phyloP scores from a whole-genome alignment of 306 rosid genomes.

The Lathyrus tuberosus region DNA sequence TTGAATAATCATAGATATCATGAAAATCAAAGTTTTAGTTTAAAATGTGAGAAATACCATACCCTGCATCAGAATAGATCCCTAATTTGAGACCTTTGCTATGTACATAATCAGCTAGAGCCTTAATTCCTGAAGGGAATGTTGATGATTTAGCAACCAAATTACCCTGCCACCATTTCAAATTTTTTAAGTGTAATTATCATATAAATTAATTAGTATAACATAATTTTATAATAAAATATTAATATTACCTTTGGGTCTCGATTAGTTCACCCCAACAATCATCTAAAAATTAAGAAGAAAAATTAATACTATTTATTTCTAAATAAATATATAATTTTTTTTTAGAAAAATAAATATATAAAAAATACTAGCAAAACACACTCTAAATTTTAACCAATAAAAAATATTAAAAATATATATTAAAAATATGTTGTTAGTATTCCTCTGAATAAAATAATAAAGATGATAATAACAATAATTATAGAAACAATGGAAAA shows the following conservation, averaged over 20 bases:
- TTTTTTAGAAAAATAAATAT: background rate
- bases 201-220: constrained; percentile 2
- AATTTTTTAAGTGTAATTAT: constrained; percentile 1
- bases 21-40: background rate
- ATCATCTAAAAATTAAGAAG: constrained; percentile 55
- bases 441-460: background rate
- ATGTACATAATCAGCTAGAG: constrained; percentile 78
- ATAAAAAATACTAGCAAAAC: background rate
- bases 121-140: constrained; percentile 79
- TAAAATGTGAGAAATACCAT: constrained; percentile 43
- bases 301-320: background rate
- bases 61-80: constrained; percentile 88
- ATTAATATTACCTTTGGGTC: constrained; percentile 54
- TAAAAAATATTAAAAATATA: too few relatives aligned
- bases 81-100: constrained; percentile 72
- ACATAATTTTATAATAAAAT: background rate
- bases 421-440: too few relatives aligned
- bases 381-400: too few relatives aligned
- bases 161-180: constrained; percentile 54
- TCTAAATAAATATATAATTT: background rate
- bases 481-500: background rate
- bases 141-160: constrained; percentile 64
- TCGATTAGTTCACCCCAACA: constrained; percentile 81
- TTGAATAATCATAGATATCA: constrained; percentile 19
- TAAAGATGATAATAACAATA: background rate